Evolutionary conservation across 805 yeast species (phyloP), one percentile per base, ranked within the genome.

Genomic region (Nakazawaea anatomiae): DNA sequence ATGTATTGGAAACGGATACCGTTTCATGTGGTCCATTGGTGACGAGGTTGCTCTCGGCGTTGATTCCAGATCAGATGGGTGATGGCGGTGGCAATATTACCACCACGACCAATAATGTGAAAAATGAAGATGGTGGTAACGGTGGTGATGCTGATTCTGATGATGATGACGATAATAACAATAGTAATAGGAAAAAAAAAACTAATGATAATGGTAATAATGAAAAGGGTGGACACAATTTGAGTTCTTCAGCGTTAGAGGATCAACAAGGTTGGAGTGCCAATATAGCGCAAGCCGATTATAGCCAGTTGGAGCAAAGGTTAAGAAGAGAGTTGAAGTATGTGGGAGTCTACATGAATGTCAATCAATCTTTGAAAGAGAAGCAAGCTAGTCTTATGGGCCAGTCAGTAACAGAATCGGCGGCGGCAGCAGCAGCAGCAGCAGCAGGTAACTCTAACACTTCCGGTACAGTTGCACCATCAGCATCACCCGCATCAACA

Each of bases 1-100:
- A 79, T 4, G 65, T 69, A 1, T 65, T 91, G 51, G 92, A 87
- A 56, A 75, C 85, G 0, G 92, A 87, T 52, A 82, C 79, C 27
- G 72, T 92, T 1, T 85, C 96, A 0, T 85, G 96, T 63, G 99
- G 99, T 1, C 98, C 99, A 1, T 73, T 92, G 36, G 85, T 95
- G 0, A 83, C 91, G 28, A 76, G 99, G 52, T 71, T 92, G 43
- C 64, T 92, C 48, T 80, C 96, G 5, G 98, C 97, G 0, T 74
- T 92, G 9, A 69, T 90, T 50, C 74, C 78, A 56, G 77, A 77
- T 41, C 68, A 63, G 28, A 59, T 61, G 31, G 54, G 55, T 30
- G 58, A 48, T 9, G 52, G 39, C 8, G 28, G 25, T 11, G 25
- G 25, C 25, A 18, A 18, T 18, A 3, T 18, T 3, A 18, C 25